A percentile compares a stretch with the other conserved stretches of the same genome.
These are phyloP conservation scores for Candida broadrunensis DNA, from an alignment of 805 yeast genomes.

Conservation along the genomic window DNA sequence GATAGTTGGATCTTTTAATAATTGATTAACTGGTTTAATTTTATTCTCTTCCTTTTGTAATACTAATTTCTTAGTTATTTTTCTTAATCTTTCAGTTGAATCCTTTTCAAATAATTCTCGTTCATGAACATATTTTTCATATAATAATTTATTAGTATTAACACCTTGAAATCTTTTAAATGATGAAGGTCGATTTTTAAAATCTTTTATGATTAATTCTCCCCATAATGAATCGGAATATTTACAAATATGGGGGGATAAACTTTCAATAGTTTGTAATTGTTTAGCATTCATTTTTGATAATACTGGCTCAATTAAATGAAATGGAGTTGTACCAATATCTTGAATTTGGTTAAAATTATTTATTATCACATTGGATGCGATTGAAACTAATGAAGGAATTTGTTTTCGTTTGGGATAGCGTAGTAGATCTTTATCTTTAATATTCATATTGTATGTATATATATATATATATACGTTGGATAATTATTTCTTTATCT, in stretches of 20 bases:
- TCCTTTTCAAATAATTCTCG: constrained; percentile 41
- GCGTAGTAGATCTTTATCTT: no score
- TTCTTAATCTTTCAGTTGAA: constrained; percentile 44
- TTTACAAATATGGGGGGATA: constrained; percentile 41
- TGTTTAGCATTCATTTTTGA: constrained; percentile 44
- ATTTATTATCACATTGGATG: neutral
- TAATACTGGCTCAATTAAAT: constrained; percentile 46
- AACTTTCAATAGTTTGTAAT: constrained; percentile 36
- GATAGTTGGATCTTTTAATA: constrained; percentile 26
- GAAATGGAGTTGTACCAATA: constrained; percentile 36
- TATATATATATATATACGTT: no score
- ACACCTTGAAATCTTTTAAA: neutral
- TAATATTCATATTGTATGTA: no score
- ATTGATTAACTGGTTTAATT: constrained; percentile 25
- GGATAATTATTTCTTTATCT: no score
- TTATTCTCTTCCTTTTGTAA: constrained; percentile 40
- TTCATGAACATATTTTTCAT: constrained; percentile 36
- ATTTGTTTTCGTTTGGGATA: neutral
- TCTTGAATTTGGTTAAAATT: constrained; percentile 17
- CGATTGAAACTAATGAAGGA: neutral
- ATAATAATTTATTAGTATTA: constrained; percentile 28
- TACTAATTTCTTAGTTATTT: constrained; percentile 37
- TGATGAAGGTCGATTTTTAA: constrained; percentile 40
- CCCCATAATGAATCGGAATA: constrained; percentile 47
- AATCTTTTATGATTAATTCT: constrained; percentile 43